Evolutionary conservation across 225 moss, liverwort and hornwort species (phyloP), one percentile per base, ranked within the genome.

Genomic region (Climacium dendroides): DNA sequence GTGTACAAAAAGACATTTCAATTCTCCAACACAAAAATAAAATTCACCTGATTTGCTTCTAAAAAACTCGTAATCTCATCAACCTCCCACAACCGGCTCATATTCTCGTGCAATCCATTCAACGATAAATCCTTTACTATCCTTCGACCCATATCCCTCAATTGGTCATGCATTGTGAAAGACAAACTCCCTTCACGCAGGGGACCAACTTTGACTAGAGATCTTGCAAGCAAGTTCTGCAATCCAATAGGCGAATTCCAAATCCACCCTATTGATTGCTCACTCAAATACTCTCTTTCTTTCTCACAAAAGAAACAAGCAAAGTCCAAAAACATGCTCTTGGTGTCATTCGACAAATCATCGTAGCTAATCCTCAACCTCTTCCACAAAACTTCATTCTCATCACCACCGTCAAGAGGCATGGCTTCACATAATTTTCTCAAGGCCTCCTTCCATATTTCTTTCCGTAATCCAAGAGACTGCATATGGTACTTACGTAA

Each of bases 231-330:
- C 5, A 63, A 34, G 1, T 63, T 63, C 1, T 63, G 17, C 9
- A 64, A 64, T 34, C 64, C 64, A 1, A 5, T 34, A 18, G 18
- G 34, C 0, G 34, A 64, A 64, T 64, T 64, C 64, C 34, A 64
- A 34, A 64, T 64, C 64, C 64, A 64, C 34, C 64, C 64, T 1
- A 64, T 18, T 9, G 34, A 34, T 10, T 64, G 9, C 1, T 64
- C 34, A 3, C 5, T 34, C 8, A 64, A 10, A 9, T 18, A 0
- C 2, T 3, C 0, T 18, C 1, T 0, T 10, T 0, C 1, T 10
- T 9, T 18, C 5, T 64, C 64, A 64, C 64, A 64, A 18, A 64
- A 64, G 9, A 64, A 64, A 34, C 34, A 64, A 34, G 18, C 18
- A 64, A 64, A 64, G 34, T 64, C 64, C 64, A 64, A 64, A 34